These are phyloP conservation scores for Geum urbanum DNA, from an alignment of 306 rosid genomes.

Conservation along the genomic window DNA sequence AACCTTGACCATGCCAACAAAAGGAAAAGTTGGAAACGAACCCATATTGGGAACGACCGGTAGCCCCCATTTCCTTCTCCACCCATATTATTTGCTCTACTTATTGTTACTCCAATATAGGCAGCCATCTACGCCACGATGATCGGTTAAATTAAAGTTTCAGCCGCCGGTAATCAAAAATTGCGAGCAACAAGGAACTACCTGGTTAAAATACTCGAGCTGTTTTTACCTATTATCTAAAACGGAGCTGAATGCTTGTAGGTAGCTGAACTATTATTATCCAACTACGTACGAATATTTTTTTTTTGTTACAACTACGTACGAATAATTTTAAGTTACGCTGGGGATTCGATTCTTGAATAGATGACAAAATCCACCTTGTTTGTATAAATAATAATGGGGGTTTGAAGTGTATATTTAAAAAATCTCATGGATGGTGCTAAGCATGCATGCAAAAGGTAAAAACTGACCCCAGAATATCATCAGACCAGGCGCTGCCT, in stretches of 20 bases:
- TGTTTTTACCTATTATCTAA: neutral
- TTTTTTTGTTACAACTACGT: neutral
- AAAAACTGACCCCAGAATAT: neutral
- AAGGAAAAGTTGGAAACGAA: neutral
- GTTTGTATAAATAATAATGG: neutral
- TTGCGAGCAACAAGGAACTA: neutral
- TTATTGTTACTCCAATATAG: neutral
- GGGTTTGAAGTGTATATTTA: neutral
- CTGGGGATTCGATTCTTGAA: slow-evolving; percentile 1
- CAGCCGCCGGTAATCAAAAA: neutral
- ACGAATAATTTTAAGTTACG: neutral
- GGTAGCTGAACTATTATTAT: neutral
- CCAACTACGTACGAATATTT: neutral
- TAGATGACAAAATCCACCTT: slow-evolving; percentile 1
- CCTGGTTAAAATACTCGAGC: neutral
- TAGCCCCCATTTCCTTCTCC: neutral
- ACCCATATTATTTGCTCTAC: neutral
- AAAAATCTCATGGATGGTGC: neutral
- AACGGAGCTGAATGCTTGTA: neutral
- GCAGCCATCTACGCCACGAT: neutral
- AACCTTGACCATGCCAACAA: neutral
- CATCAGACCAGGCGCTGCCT: slow-evolving; percentile 12
- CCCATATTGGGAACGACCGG: neutral
- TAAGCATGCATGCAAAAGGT: slow-evolving; percentile 18
- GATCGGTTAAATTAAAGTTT: neutral